Evolutionary conservation across 2,329 filamentous ascomycete genomes (phyloP).

Genomic region (Aspergillus ibericus): DNA sequence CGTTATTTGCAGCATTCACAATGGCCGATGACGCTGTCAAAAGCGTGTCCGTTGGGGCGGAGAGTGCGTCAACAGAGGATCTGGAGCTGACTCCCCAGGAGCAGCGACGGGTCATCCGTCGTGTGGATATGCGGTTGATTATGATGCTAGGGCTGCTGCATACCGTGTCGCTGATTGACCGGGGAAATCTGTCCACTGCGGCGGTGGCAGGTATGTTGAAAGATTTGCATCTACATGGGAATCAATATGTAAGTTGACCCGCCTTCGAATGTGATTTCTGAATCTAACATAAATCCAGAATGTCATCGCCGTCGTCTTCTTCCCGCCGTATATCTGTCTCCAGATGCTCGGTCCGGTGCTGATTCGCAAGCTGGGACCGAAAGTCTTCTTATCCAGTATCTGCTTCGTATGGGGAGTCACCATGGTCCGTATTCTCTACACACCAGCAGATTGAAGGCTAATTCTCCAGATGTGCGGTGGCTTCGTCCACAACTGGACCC

Average conservation of each 20-base stretch:
- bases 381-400: conserved; percentile 2
- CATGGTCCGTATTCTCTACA: neutral
- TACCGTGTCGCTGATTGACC: conserved; percentile 20
- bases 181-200: conserved; percentile 18
- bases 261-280: neutral
- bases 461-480: conserved; percentile 7
- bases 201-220: conserved; percentile 19
- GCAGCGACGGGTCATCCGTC: conserved; percentile 19
- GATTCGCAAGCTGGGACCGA: conserved; percentile 9
- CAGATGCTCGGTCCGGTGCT: conserved; percentile 5
- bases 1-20: neutral
- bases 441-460: neutral
- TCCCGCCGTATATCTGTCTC: conserved; percentile 10
- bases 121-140: conserved; percentile 20
- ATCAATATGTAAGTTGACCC: conserved; percentile 15
- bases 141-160: conserved; percentile 20
- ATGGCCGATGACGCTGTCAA: neutral
- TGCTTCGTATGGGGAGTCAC: conserved; percentile 11
- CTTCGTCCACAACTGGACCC: conserved; percentile 33
- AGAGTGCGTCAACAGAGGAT: neutral
- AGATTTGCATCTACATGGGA: conserved; percentile 9
- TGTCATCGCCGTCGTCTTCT: conserved; percentile 20
- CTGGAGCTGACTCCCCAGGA: neutral
- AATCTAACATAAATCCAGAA: conserved; percentile 4
- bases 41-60: neutral